Conservation (phyloP, 139 green algal genomes). For the Pycnococcus provasolii region DNA sequence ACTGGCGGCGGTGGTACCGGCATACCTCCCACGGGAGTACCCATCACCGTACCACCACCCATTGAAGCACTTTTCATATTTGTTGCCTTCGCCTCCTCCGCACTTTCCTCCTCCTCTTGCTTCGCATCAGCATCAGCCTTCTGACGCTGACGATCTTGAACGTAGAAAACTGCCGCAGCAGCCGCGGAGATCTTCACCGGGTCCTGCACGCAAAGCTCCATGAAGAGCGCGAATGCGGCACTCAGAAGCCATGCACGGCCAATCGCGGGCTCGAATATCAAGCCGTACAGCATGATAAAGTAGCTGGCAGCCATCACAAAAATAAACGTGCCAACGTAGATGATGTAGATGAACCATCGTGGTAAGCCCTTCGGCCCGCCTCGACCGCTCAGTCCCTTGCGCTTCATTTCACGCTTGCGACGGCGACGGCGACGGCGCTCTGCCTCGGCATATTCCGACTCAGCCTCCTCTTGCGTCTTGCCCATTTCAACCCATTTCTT, state of each 20-base stretch:
- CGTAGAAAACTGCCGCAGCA: too few relatives aligned
- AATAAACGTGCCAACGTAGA: slow-evolving; percentile 15
- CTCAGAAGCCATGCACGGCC: slow-evolving; percentile 28
- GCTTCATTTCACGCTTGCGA: background rate
- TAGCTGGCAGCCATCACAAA: slow-evolving; percentile 16
- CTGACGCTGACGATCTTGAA: too few relatives aligned
- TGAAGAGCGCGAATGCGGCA: slow-evolving; percentile 15
- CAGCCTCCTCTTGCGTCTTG: slow-evolving; percentile 13
- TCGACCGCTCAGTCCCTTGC: background rate
- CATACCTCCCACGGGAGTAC: too few relatives aligned
- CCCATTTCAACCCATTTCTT: slow-evolving; percentile 10
- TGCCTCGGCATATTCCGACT: slow-evolving; percentile 8
- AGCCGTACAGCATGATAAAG: slow-evolving; percentile 34
- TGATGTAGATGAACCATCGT: slow-evolving; percentile 32
- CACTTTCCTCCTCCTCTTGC: too few relatives aligned
- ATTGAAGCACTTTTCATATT: too few relatives aligned
- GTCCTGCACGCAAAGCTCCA: slow-evolving; percentile 29
- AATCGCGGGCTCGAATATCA: slow-evolving; percentile 26
- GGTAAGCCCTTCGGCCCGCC: slow-evolving; percentile 12
- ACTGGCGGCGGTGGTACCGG: too few relatives aligned
- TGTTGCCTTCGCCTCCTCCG: too few relatives aligned
- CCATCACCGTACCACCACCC: too few relatives aligned
- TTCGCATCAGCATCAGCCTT: too few relatives aligned
- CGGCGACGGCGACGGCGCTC: slow-evolving; percentile 2
- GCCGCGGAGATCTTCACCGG: slow-evolving; percentile 11